Evolutionary conservation across 805 yeast species (phyloP).

Genomic region (Metschnikowia corniflorae): DNA sequence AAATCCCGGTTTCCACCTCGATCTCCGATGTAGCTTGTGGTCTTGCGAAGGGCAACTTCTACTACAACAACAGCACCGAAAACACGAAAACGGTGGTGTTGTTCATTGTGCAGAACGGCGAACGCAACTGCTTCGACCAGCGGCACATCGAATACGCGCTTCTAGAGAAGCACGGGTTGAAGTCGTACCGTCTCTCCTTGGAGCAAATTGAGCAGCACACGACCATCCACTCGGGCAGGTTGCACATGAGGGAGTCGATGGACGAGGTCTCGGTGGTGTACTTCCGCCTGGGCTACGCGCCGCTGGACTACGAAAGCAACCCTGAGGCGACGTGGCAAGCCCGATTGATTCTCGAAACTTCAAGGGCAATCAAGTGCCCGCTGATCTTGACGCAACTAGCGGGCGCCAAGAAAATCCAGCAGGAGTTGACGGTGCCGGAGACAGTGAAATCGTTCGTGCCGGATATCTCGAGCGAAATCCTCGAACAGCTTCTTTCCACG

Average conservation of each 20-base stretch:
- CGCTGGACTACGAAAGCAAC: constrained; percentile 62
- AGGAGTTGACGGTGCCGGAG: constrained; percentile 61
- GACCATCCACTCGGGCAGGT: constrained; percentile 40
- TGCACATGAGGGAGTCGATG: constrained; percentile 51
- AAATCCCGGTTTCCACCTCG: constrained; percentile 69
- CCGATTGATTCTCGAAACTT: constrained; percentile 65
- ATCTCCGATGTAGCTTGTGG: constrained; percentile 60
- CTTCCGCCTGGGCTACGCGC: constrained; percentile 86
- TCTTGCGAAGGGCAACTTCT: constrained; percentile 58
- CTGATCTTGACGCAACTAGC: constrained; percentile 82
- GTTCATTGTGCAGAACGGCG: constrained; percentile 79
- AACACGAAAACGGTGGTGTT: constrained; percentile 49
- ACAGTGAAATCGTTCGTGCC: constrained; percentile 48
- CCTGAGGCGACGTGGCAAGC: constrained; percentile 71
- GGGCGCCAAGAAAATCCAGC: constrained; percentile 94
- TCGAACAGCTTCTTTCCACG: constrained; percentile 47
- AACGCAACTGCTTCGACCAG: constrained; percentile 90
- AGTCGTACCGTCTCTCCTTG: constrained; percentile 64
- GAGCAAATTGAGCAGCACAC: constrained; percentile 51
- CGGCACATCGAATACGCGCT: constrained; percentile 74
- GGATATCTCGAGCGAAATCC: constrained; percentile 22
- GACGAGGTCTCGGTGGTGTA: constrained; percentile 85
- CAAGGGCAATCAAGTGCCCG: constrained; percentile 88
- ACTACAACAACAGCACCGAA: constrained; percentile 42
- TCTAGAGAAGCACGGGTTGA: constrained; percentile 51